phyloP scores from a whole-genome alignment of 2,329 filamentous ascomycete genomes.

The Drechslerella coelobrocha region DNA sequence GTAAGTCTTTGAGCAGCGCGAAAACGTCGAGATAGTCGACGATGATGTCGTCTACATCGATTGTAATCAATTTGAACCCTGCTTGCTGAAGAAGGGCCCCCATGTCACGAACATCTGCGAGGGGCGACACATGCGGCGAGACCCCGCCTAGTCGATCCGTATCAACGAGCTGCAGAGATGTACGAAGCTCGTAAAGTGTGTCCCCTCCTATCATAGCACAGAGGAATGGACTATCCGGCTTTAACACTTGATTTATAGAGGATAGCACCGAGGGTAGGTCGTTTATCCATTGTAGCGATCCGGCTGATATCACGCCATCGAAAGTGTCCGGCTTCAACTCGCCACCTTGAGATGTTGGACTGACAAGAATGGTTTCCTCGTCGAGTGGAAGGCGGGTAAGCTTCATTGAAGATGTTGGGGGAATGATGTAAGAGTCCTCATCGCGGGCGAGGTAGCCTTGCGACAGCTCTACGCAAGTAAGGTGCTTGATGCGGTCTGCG shows the following conservation, averaged over 20 bases:
- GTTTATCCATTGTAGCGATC: conserved; percentile 97
- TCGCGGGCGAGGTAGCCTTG: conserved; percentile 80
- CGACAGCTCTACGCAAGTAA: conserved; percentile 85
- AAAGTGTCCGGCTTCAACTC: conserved; percentile 79
- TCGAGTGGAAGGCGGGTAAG: conserved; percentile 74
- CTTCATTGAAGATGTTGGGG: conserved; percentile 74
- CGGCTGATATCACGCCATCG: conserved; percentile 85
- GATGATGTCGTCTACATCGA: conserved; percentile 96
- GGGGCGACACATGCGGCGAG: conserved; percentile 84
- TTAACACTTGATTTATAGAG: conserved; percentile 84
- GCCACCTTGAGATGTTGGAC: conserved; percentile 4
- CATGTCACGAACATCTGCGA: conserved; percentile 90
- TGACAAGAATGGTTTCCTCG: conserved; percentile 68
- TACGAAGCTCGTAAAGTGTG: conserved; percentile 89
- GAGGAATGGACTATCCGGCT: conserved; percentile 89
- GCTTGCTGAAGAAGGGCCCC: conserved; percentile 84
- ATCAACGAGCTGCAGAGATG: conserved; percentile 89
- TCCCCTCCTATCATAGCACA: conserved; percentile 97
- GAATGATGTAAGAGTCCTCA: conserved; percentile 62
- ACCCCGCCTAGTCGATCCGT: conserved; percentile 90
- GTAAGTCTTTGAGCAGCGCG: conserved; percentile 88
- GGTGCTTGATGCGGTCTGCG: conserved; percentile 71
- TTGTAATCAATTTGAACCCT: conserved; percentile 93
- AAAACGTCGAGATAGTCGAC: conserved; percentile 92
- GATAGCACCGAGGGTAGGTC: conserved; percentile 84